Evolutionary conservation across 768 basidiomycete species (phyloP).

Genomic region (Lyophyllum shimeji): DNA sequence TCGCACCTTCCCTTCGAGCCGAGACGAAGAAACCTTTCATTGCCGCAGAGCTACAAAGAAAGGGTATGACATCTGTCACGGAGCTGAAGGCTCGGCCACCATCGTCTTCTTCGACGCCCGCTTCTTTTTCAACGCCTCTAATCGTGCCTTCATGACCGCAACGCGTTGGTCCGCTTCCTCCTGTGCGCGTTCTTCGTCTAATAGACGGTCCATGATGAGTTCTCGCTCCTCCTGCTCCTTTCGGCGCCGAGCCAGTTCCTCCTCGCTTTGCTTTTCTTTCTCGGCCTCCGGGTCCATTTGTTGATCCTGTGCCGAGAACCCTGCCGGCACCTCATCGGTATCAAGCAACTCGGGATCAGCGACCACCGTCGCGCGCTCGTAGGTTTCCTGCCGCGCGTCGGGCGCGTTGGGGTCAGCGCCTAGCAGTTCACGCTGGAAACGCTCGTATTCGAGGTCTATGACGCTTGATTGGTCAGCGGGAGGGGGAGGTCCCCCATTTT

Average conservation of each 20-base stretch:
- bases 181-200: conserved; percentile 85
- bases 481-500: conserved; percentile 10
- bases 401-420: conserved; percentile 27
- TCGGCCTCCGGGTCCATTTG: conserved; percentile 24
- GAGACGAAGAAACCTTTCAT: neutral
- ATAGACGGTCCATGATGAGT: conserved; percentile 79
- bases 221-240: conserved; percentile 76
- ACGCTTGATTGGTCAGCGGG: conserved; percentile 23
- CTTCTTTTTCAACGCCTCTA: conserved; percentile 55
- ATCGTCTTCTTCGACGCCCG: conserved; percentile 23
- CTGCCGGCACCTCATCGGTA: conserved; percentile 37
- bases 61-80: neutral
- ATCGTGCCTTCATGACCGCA: conserved; percentile 55
- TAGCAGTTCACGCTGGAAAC: conserved; percentile 67
- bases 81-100: neutral
- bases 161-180: conserved; percentile 87
- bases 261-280: conserved; percentile 32
- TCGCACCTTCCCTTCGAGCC: neutral
- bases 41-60: neutral
- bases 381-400: conserved; percentile 47
- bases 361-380: conserved; percentile 67
- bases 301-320: conserved; percentile 42
- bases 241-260: conserved; percentile 44
- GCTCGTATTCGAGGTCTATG: conserved; percentile 72
- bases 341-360: conserved; percentile 62